Base-by-base conservation (phyloP, 2,329 filamentous ascomycete genomes). In the Phyllosticta citriasiana region DNA sequence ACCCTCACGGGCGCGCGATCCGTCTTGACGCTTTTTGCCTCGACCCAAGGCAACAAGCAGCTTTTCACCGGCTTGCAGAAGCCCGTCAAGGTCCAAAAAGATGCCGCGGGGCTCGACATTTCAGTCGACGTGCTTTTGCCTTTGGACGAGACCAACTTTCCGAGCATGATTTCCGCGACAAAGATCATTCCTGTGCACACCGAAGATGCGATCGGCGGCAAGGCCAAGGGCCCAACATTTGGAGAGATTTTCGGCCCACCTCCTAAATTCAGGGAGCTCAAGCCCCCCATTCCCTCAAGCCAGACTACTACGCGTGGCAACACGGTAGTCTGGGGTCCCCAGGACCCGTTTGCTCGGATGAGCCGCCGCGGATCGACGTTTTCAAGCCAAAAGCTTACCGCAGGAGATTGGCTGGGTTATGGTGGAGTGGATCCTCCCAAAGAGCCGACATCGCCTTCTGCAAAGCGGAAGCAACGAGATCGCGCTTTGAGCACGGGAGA, bases 31-130 rank as follows among this genome's bases (percentile, higher is more conserved):
- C 78, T 96, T 1, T 87, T 86, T 66, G 91, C 89, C 60, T 88
- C 86, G 66, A 88, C 88, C 51, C 85, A 87, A 1, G 85, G 85
- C 54, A 59, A 59, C 27, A 62, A 62, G 66, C 88, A 93, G 63
- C 78, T 97, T 3, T 97, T 94, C 72, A 96, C 93, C 3, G 96
- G 92, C 72, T 78, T 96, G 57, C 89, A 88, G 65, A 79, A 82
- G 60, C 75, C 78, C 12, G 64, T 69, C 1, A 72, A 75, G 35
- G 68, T 78, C 53, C 62, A 71, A n/a, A 66, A 71, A 26, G 68
- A 71, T n/a, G 56, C 71, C 53, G 68, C 71, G 24, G 72, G 72
- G 6, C 68, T 76, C 14, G 73, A 76, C 33, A 68, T 73, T 12
- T 72, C 74, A 8, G 72, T 77, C 53, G 74, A 78, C 61, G 71